Percentiles rank a stretch among this genome's conserved stretches.
phyloP scores from a whole-genome alignment of 1,284 basidiomycete species.

The Austropuccinia psidii region DNA sequence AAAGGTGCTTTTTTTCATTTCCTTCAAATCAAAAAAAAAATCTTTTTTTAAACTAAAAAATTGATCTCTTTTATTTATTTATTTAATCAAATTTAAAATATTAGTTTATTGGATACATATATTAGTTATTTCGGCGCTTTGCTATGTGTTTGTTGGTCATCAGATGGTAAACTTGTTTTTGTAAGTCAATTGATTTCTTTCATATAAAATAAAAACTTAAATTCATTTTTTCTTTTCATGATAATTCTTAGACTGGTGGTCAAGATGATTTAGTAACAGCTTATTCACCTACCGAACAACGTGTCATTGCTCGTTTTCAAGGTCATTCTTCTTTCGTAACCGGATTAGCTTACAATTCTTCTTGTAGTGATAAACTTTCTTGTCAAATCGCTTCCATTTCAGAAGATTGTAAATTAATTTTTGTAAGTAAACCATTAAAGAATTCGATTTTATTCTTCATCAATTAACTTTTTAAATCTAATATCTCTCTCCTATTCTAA shows the following conservation, averaged over 20 bases:
- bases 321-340: constrained; percentile 93
- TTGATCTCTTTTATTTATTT: neutral
- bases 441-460: neutral
- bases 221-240: neutral
- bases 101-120: constrained; percentile 77
- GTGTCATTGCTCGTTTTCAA: constrained; percentile 90
- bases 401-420: constrained; percentile 83
- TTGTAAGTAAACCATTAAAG: constrained; percentile 57
- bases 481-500: neutral
- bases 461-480: no score
- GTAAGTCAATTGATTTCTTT: constrained; percentile 50
- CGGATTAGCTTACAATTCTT: constrained; percentile 76
- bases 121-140: constrained; percentile 84
- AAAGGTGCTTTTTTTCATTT: constrained; percentile 57
- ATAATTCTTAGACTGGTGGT: constrained; percentile 58
- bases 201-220: neutral
- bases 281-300: constrained; percentile 80
- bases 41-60: neutral
- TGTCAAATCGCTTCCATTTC: constrained; percentile 72
- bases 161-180: constrained; percentile 83
- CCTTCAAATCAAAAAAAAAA: neutral
- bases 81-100: neutral
- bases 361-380: constrained; percentile 65
- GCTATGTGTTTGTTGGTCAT: constrained; percentile 84
- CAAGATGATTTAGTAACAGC: constrained; percentile 92